Conservation (phyloP, 768 basidiomycete genomes). For the Kwoniella sp. region DNA sequence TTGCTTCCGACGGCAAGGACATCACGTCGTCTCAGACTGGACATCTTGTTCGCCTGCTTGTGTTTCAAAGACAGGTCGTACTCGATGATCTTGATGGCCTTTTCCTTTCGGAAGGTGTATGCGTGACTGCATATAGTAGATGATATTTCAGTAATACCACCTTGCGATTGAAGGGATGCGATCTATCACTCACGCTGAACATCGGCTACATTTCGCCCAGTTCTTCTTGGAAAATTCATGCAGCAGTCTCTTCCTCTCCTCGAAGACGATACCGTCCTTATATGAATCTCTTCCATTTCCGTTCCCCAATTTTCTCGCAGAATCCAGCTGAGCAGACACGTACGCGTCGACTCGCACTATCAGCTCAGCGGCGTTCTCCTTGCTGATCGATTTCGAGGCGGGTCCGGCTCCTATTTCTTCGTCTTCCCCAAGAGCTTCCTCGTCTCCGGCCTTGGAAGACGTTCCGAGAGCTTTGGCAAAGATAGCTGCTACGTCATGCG, state of each 20-base stretch:
- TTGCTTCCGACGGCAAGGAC: conserved; percentile 61
- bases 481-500: conserved; percentile 73
- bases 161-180: background rate
- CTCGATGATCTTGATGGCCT: conserved; percentile 90
- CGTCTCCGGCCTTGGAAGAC: conserved; percentile 43
- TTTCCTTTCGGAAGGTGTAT: conserved; percentile 92
- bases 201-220: conserved; percentile 72
- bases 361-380: conserved; percentile 48
- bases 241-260: conserved; percentile 79
- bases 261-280: conserved; percentile 85
- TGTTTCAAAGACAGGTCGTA: conserved; percentile 82
- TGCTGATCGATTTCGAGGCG: conserved; percentile 29
- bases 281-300: conserved; percentile 71
- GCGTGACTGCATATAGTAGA: conserved; percentile 61
- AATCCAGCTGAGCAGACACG: conserved; percentile 34
- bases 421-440: conserved; percentile 59
- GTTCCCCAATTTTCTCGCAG: conserved; percentile 58
- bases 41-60: conserved; percentile 64
- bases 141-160: conserved; percentile 1
- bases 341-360: conserved; percentile 48
- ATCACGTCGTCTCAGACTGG: conserved; percentile 70
- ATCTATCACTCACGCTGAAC: conserved; percentile 70
- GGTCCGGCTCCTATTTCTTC: conserved; percentile 46
- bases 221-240: conserved; percentile 74
- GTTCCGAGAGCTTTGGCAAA: conserved; percentile 57